Base-by-base conservation (phyloP, 2,329 filamentous ascomycete genomes). In the Alternaria sp. region DNA sequence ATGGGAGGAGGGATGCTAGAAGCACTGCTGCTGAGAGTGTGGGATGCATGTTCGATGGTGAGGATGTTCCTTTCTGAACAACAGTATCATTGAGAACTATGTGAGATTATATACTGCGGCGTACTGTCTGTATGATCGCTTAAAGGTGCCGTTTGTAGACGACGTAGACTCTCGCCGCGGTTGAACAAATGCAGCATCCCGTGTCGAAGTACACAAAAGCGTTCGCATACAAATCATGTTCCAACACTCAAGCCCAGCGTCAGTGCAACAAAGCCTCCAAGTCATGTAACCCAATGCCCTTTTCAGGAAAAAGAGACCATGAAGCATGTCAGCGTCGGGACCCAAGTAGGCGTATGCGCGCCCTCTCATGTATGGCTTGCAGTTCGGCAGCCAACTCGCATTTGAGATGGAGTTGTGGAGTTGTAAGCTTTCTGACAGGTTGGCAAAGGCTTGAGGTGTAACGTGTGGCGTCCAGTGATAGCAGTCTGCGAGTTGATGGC, bases 1-100 rank as follows among this genome's bases (percentile, higher is more conserved):
- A 28, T 7, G 50, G 3, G 40, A 51, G 26, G 5, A 57, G 21
- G 1, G 47, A 51, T 46, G 52, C 52, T 26, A 57, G 44, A 36
- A 59, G 49, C n/a, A 40, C n/a, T 25, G 54, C 30, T 17, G 21
- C 1, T 10, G 44, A 26, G 8, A n/a, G n/a, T 40, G 5, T 40
- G n/a, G 9, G 36, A 40, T 40, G 36, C 36, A 28, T 28, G 26
- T 28, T 28, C 10, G 26, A 5, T 28, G 26, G 26, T 28, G 26
- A 28, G 10, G 5, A 28, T 28, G 26, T 11, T 28, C 26, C 8
- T 40, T 40, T 40, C n/a, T 11, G 9, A 17, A 40, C n/a, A 40
- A 17, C 36, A 17, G 15, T n/a, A 17, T 40, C 36, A 40, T 40
- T 40, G 36, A 10, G n/a, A 40, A 40, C 9, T 17, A 40, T 17